Evolutionary conservation across 2,329 filamentous ascomycete species (phyloP).

Genomic region (Westerdykella sp.): DNA sequence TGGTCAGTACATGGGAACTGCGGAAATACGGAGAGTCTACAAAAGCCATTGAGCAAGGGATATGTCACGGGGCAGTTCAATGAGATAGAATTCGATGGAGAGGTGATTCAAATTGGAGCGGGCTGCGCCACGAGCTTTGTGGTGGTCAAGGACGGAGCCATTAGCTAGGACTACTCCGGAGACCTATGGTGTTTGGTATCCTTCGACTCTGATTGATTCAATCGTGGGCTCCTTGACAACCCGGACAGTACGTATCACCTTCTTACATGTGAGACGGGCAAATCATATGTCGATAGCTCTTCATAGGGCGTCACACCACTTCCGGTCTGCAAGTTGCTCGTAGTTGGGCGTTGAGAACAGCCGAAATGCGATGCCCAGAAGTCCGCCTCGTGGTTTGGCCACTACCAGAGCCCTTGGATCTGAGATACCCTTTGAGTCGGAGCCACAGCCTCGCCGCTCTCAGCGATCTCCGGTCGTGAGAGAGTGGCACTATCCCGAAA

Average conservation of each 20-base stretch:
- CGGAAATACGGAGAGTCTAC: conserved; percentile 42
- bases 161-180: too few relatives aligned
- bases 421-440: conserved; percentile 71
- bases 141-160: not conserved
- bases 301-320: too few relatives aligned
- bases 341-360: not conserved
- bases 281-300: too few relatives aligned
- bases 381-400: not conserved
- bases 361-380: too few relatives aligned
- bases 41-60: not conserved
- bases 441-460: conserved; percentile 46
- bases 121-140: conserved; percentile 4
- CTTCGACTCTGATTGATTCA: too few relatives aligned
- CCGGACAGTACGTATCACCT: too few relatives aligned
- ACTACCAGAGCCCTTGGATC: conserved; percentile 31
- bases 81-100: conserved; percentile 3
- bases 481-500: conserved; percentile 39
- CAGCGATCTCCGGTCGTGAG: conserved; percentile 18
- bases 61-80: conserved; percentile 3
- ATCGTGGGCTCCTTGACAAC: not conserved
- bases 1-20: conserved; percentile 99
- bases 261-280: too few relatives aligned
- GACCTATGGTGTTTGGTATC: too few relatives aligned
- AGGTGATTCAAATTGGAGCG: conserved; percentile 1
- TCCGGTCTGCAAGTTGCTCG: not conserved